A percentile compares a stretch with the other conserved stretches of the same genome.
Evolutionary conservation across 768 basidiomycete genomes (phyloP).

Genomic region (Trametopsis cervina): DNA sequence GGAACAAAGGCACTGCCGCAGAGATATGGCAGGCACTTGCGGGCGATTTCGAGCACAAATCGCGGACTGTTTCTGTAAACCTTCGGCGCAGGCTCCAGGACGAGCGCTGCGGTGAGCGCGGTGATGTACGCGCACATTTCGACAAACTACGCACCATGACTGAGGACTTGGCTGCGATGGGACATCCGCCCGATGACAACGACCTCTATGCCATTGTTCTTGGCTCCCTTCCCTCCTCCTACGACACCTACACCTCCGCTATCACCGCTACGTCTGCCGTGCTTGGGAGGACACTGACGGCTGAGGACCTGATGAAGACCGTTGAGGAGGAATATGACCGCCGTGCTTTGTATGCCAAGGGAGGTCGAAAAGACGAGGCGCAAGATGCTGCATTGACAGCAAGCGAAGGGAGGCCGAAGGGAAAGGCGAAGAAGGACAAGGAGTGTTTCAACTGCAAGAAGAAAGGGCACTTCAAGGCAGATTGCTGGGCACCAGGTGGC

Average conservation of each 20-base stretch:
- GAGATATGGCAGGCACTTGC: constrained; percentile 25
- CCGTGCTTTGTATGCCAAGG: background rate
- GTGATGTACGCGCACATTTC: constrained; percentile 27
- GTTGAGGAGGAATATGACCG: constrained; percentile 21
- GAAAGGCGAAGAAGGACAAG: background rate
- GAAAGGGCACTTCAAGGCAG: constrained; percentile 20
- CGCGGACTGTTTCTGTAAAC: constrained; percentile 24
- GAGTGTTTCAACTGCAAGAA: constrained; percentile 26
- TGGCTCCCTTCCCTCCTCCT: constrained; percentile 28
- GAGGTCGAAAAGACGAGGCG: too few relatives aligned
- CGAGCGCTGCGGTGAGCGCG: constrained; percentile 24
- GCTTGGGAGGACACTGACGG: constrained; percentile 15
- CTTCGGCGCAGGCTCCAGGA: constrained; percentile 22
- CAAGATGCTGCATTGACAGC: constrained; percentile 2
- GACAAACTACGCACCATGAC: constrained; percentile 22
- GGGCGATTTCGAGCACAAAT: constrained; percentile 22
- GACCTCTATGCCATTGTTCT: constrained; percentile 30
- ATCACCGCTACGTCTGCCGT: constrained; percentile 21
- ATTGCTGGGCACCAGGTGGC: constrained; percentile 29
- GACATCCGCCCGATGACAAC: constrained; percentile 22
- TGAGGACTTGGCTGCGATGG: constrained; percentile 29
- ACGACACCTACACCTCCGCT: constrained; percentile 26
- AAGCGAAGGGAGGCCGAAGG: background rate
- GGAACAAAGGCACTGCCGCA: constrained; percentile 13
- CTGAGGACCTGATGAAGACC: constrained; percentile 15